Conservation (phyloP, 176 grass and related monocot species). For the Ampelocalamus luodianensis region DNA sequence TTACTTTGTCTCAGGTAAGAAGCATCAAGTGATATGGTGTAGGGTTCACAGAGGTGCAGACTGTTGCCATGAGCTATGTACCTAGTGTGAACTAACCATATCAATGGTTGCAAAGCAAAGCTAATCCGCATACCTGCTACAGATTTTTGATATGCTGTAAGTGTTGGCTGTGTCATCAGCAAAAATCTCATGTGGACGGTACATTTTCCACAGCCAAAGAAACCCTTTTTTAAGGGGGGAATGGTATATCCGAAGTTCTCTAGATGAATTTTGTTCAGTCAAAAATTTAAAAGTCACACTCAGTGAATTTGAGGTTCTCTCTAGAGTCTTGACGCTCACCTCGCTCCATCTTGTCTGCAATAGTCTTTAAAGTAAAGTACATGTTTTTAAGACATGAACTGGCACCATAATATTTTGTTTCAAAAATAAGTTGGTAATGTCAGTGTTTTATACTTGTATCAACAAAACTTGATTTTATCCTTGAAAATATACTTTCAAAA, state of each 20-base stretch:
- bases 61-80: not conserved
- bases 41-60: not conserved
- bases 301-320: not conserved
- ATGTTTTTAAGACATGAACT: not conserved
- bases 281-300: not conserved
- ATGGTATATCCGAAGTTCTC: not conserved
- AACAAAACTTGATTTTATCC: not conserved
- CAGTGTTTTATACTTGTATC: not conserved
- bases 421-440: not conserved
- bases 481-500: not conserved
- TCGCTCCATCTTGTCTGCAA: not conserved
- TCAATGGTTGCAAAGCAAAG: not conserved
- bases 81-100: constrained; percentile 6
- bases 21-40: constrained; percentile 5
- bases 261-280: not conserved
- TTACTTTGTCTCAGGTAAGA: not conserved
- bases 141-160: not conserved
- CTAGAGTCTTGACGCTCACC: not conserved
- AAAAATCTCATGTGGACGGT: not conserved
- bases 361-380: not conserved
- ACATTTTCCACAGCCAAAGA: not conserved
- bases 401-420: not conserved
- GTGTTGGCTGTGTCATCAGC: not conserved
- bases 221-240: not conserved
- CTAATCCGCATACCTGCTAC: constrained; percentile 44